These are phyloP conservation scores for Boletus speciosus DNA, from an alignment of 768 basidiomycete species.

Conservation along the genomic window DNA sequence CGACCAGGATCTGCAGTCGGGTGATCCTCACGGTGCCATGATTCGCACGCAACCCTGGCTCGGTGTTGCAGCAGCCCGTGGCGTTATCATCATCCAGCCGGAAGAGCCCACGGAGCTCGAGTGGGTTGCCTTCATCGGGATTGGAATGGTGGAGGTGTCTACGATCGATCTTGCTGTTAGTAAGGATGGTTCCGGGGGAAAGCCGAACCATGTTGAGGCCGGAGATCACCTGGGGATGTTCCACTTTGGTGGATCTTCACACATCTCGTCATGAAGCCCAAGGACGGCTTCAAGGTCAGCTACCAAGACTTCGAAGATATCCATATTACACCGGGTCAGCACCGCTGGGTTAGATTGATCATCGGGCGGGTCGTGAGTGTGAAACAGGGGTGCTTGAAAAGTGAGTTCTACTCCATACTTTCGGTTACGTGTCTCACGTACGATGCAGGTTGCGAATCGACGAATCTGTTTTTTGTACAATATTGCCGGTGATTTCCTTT, in stretches of 20 bases:
- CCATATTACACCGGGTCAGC: not conserved
- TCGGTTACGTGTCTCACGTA: not conserved
- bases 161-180: constrained; percentile 30
- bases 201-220: not conserved
- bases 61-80: constrained; percentile 45
- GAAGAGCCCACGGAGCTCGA: constrained; percentile 42
- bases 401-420: not conserved
- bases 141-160: not conserved
- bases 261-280: constrained; percentile 36
- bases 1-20: not conserved
- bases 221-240: constrained; percentile 35
- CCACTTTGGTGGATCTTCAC: constrained; percentile 60
- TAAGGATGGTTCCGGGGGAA: not conserved
- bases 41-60: constrained; percentile 40
- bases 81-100: constrained; percentile 52
- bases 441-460: not conserved
- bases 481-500: not conserved
- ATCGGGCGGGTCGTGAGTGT: not conserved
- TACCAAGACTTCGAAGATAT: not conserved
- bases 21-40: constrained; percentile 18
- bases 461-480: not conserved
- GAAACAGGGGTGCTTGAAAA: not conserved
- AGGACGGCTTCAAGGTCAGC: not conserved
- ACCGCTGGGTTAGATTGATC: not conserved
- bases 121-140: constrained; percentile 47